Conservation (phyloP, 352 stramenopile species). For the Pythium biforme region DNA sequence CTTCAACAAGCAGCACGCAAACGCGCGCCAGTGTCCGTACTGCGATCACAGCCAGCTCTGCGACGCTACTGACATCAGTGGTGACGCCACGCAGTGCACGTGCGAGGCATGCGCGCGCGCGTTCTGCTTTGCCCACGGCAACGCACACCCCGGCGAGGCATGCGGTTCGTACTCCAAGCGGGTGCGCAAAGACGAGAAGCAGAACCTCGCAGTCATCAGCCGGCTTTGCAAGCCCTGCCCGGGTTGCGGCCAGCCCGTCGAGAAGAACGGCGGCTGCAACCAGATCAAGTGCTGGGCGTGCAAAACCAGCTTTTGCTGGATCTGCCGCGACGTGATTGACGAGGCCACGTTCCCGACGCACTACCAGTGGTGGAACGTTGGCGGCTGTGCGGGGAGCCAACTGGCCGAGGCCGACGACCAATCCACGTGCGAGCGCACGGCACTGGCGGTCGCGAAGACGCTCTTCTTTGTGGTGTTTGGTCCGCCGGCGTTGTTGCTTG, state of each 20-base stretch:
- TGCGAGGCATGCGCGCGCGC: slow-evolving; percentile 45
- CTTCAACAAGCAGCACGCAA: slow-evolving; percentile 77
- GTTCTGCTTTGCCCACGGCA: slow-evolving; percentile 86
- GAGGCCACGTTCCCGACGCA: slow-evolving; percentile 83
- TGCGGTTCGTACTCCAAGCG: slow-evolving; percentile 69
- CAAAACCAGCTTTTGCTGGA: slow-evolving; percentile 87
- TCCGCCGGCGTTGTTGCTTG: slow-evolving; percentile 55
- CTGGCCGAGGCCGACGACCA: slow-evolving; percentile 30
- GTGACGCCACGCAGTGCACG: slow-evolving; percentile 27
- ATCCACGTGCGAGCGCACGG: slow-evolving; percentile 31
- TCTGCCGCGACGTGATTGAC: slow-evolving; percentile 81
- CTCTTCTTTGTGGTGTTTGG: slow-evolving; percentile 68
- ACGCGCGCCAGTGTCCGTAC: slow-evolving; percentile 56
- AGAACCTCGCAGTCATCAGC: slow-evolving; percentile 70
- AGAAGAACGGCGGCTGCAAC: slow-evolving; percentile 90
- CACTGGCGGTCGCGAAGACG: slow-evolving; percentile 33
- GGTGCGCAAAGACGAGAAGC: slow-evolving; percentile 61
- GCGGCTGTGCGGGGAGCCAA: slow-evolving; percentile 53
- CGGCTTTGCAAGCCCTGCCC: slow-evolving; percentile 84
- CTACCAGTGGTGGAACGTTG: slow-evolving; percentile 85
- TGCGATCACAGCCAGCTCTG: slow-evolving; percentile 60
- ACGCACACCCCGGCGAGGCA: slow-evolving; percentile 54
- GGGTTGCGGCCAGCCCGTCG: slow-evolving; percentile 78
- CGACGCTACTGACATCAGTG: not conserved
- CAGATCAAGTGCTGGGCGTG: slow-evolving; percentile 89